Evolutionary conservation across 148 eudicot species (phyloP), one percentile per base, ranked within the genome.

Genomic region (Rhododendron williamsianum): DNA sequence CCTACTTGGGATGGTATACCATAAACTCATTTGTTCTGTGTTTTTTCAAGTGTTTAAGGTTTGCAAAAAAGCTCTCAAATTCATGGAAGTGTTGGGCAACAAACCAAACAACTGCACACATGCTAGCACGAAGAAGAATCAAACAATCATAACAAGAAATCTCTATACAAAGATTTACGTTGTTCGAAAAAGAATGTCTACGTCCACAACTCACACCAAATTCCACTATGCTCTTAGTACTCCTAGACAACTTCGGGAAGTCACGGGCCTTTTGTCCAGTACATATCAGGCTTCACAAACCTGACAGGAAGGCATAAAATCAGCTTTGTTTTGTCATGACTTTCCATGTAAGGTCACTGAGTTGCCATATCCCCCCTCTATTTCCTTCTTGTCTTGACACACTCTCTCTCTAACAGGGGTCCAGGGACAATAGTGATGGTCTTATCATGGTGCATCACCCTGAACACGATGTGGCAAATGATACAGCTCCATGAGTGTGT

Each of bases 391-490:
- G 73, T 67, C 27, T 30, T 71, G 36, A 65, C 56, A 48, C 36
- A 9, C 85, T 48, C 48, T 52, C 45, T 82, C 21, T 82, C 43
- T 67, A 33, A 58, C 91, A 96, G 96, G 99, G 97, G 95, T 13
- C 97, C 97, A 60, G 99, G 99, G 51, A 90, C 88, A 78, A 45
- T 91, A 80, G 91, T 96, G 25, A 88, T 96, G 97, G 86, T 91
- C 54, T 33, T 96, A 38, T 93, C 97, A 71, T 96, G 99, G 98
- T 91, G 92, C 83, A 89, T 96, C 79, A 96, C 99, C 21, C 85
- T 96, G 38, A 83, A 95, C 82, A 89, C 94, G 3, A 95, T 96
- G 99, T 93, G 99, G 98, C 97, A 95, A 84, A 88, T 96, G 92
- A 94, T 91, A 78, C 97, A 96, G 77, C 94, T 96, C 82, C 99